Percentiles rank a stretch among this genome's conserved stretches.
These are phyloP conservation scores for Bondarzewia mesenterica DNA, from an alignment of 1,284 basidiomycete genomes.

Conservation along the genomic window DNA sequence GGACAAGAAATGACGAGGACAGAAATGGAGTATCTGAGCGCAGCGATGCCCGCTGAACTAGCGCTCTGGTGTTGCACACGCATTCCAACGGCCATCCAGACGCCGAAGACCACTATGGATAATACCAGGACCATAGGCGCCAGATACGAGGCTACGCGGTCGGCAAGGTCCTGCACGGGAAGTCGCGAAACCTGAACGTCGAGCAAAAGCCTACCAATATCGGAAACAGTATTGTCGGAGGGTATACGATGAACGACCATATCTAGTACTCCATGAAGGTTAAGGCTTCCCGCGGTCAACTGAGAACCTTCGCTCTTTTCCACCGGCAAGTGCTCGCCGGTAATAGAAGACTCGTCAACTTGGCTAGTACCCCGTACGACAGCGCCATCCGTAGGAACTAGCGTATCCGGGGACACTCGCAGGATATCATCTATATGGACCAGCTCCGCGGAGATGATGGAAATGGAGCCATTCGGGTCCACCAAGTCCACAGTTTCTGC, in stretches of 20 bases:
- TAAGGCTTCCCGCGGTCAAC: constrained; percentile 34
- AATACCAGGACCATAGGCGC: constrained; percentile 26
- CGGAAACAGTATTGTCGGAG: constrained; percentile 35
- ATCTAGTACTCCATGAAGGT: constrained; percentile 27
- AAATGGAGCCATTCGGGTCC: constrained; percentile 14
- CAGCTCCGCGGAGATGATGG: constrained; percentile 26
- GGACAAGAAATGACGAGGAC: constrained; percentile 36
- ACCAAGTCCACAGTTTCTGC: constrained; percentile 25
- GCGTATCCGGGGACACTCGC: constrained; percentile 26
- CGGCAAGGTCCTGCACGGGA: constrained; percentile 30
- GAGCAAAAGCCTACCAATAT: constrained; percentile 30
- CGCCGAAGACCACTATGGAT: constrained; percentile 25
- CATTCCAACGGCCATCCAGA: constrained; percentile 29
- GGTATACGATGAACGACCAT: constrained; percentile 29
- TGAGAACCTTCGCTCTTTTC: constrained; percentile 25
- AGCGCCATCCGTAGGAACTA: constrained; percentile 35
- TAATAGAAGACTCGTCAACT: constrained; percentile 38
- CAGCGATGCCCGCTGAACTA: constrained; percentile 22
- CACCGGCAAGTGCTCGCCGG: constrained; percentile 35
- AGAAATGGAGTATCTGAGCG: constrained; percentile 32
- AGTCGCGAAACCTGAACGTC: constrained; percentile 30
- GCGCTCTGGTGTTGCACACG: constrained; percentile 20
- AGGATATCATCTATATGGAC: constrained; percentile 31
- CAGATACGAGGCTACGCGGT: constrained; percentile 27
- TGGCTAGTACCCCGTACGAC: constrained; percentile 28